These are phyloP conservation scores for Heritiera fomes DNA, from an alignment of 345 rosid species.

Conservation along the genomic window DNA sequence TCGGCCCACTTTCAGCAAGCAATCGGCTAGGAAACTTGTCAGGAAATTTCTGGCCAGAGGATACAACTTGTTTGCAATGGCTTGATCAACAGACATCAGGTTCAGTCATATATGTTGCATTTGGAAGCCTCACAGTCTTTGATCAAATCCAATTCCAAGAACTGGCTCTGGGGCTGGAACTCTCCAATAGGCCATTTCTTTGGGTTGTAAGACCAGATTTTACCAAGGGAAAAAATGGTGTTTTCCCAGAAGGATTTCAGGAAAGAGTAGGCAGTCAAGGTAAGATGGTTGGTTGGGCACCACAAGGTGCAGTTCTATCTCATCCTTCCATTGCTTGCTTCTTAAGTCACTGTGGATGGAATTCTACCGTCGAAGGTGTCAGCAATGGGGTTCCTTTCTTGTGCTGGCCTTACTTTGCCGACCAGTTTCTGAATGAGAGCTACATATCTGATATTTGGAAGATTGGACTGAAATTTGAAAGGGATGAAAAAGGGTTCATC, in stretches of 20 bases:
- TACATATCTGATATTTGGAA: conserved; percentile 37
- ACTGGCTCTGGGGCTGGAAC: conserved; percentile 14
- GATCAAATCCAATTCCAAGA: conserved; percentile 16
- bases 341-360: conserved; percentile 46
- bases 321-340: conserved; percentile 24
- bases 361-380: conserved; percentile 41
- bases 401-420: conserved; percentile 43
- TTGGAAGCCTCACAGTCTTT: conserved; percentile 14
- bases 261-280: conserved; percentile 1
- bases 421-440: conserved; percentile 31
- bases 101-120: conserved; percentile 25
- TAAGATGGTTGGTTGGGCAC: conserved; percentile 20
- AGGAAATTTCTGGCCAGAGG: conserved; percentile 20
- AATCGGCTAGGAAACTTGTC: not conserved
- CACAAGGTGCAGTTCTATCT: conserved; percentile 1
- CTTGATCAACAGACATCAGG: conserved; percentile 20
- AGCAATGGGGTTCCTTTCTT: conserved; percentile 40
- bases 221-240: not conserved
- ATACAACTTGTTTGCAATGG: conserved; percentile 21
- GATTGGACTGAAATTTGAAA: conserved; percentile 26
- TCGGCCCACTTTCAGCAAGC: conserved; percentile 8
- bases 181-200: not conserved
- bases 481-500: conserved; percentile 24
- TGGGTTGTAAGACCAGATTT: conserved; percentile 22
- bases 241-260: conserved; percentile 10